phyloP scores from a whole-genome alignment of 108 stramenopile genomes.

The Schizochytrium sp. region DNA sequence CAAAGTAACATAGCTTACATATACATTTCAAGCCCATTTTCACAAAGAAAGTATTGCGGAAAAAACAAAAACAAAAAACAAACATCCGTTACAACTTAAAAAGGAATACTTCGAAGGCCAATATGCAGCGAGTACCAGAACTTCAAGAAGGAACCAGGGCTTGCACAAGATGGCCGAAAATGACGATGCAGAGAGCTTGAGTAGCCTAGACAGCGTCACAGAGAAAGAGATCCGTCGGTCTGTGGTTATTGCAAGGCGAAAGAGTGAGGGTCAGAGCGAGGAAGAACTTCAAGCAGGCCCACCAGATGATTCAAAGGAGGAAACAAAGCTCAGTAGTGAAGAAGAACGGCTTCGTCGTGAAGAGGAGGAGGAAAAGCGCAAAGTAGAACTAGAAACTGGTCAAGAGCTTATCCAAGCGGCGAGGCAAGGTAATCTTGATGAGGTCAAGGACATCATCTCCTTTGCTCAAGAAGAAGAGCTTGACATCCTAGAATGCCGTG shows the following conservation, averaged over 20 bases:
- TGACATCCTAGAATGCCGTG: not conserved
- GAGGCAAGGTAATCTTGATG: not conserved
- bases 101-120: too few species aligned
- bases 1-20: too few species aligned
- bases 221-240: not conserved
- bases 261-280: not conserved
- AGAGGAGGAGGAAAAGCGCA: slow-evolving; percentile 23
- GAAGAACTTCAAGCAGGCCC: not conserved
- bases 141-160: too few species aligned
- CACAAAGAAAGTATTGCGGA: too few species aligned
- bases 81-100: too few species aligned
- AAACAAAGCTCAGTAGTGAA: not conserved
- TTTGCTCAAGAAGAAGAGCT: slow-evolving; percentile 44
- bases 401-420: slow-evolving; percentile 50
- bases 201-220: slow-evolving; percentile 15
- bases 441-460: slow-evolving; percentile 13
- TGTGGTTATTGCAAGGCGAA: too few species aligned
- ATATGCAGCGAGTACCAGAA: too few species aligned
- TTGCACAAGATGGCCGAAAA: not conserved
- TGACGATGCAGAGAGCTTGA: slow-evolving; percentile 11
- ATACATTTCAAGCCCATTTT: too few species aligned
- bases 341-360: not conserved
- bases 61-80: too few species aligned
- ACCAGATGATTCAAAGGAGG: not conserved
- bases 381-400: not conserved